Percentiles rank a stretch among this genome's conserved stretches.
Evolutionary conservation across 2,329 filamentous ascomycete genomes (phyloP).

Genomic region (Aspergillus fructus): DNA sequence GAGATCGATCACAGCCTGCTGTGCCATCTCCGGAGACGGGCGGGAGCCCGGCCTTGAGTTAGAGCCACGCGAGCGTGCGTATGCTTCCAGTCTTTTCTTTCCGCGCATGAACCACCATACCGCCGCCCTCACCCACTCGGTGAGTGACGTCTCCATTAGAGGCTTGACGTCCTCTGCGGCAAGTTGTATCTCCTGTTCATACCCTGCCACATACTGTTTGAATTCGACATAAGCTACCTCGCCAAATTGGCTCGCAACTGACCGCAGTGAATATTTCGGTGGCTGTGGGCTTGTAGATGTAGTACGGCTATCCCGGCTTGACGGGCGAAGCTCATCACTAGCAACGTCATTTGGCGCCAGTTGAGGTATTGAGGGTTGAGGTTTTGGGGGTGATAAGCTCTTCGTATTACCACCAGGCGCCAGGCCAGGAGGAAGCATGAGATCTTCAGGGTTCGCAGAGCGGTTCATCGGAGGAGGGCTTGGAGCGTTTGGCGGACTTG

Average conservation of each 20-base stretch:
- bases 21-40: slow-evolving; percentile 46
- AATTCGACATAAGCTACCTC: slow-evolving; percentile 72
- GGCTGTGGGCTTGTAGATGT: slow-evolving; percentile 23
- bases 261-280: slow-evolving; percentile 36
- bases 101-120: slow-evolving; percentile 91
- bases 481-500: neutral
- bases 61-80: slow-evolving; percentile 64
- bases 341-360: slow-evolving; percentile 12
- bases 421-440: slow-evolving; percentile 24
- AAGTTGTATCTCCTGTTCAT: slow-evolving; percentile 72
- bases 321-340: slow-evolving; percentile 15
- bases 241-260: slow-evolving; percentile 46
- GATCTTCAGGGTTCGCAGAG: slow-evolving; percentile 26
- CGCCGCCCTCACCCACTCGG: slow-evolving; percentile 69
- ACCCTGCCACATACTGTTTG: slow-evolving; percentile 66
- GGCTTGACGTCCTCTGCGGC: slow-evolving; percentile 74
- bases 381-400: slow-evolving; percentile 20
- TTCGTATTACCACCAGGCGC: slow-evolving; percentile 21
- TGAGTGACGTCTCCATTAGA: slow-evolving; percentile 60
- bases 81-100: slow-evolving; percentile 69
- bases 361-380: slow-evolving; percentile 13
- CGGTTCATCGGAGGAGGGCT: slow-evolving; percentile 13
- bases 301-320: slow-evolving; percentile 16
- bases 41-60: slow-evolving; percentile 49
- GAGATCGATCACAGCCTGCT: slow-evolving; percentile 82